Conservation (phyloP, 1,284 basidiomycete genomes). For the Athelia psychrophila region DNA sequence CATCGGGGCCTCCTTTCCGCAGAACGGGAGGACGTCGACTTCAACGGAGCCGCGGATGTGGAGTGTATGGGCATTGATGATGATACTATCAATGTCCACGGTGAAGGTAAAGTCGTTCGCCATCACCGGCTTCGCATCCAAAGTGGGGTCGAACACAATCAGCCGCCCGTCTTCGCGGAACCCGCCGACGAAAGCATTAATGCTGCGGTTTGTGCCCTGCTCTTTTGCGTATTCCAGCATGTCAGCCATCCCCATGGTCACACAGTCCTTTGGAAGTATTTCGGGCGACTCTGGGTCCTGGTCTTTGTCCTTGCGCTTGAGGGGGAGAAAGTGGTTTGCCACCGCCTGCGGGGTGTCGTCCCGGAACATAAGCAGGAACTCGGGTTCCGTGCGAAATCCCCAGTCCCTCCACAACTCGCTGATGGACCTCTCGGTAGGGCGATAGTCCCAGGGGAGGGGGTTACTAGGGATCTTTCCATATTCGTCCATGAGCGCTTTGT, state of each 20-base stretch:
- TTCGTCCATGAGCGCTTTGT: too few relatives aligned
- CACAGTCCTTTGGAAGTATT: background rate
- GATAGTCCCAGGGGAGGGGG: background rate
- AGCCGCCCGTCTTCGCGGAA: background rate
- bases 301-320: background rate
- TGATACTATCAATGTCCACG: slow-evolving; percentile 14
- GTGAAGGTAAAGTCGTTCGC: slow-evolving; percentile 1
- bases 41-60: slow-evolving; percentile 3
- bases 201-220: background rate
- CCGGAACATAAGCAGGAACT: background rate
- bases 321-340: background rate
- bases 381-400: background rate
- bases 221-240: slow-evolving; percentile 6
- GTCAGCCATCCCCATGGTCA: slow-evolving; percentile 5
- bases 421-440: background rate
- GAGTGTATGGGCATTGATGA: slow-evolving; percentile 8
- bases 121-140: background rate
- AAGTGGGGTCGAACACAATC: slow-evolving; percentile 6
- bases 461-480: background rate
- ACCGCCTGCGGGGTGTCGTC: background rate
- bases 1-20: slow-evolving; percentile 4
- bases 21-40: slow-evolving; percentile 1
- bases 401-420: background rate
- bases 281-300: background rate
- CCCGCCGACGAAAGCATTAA: slow-evolving; percentile 7